These are phyloP conservation scores for Globisporangium ultimum DNA, from an alignment of 352 stramenopile genomes.

Conservation along the genomic window DNA sequence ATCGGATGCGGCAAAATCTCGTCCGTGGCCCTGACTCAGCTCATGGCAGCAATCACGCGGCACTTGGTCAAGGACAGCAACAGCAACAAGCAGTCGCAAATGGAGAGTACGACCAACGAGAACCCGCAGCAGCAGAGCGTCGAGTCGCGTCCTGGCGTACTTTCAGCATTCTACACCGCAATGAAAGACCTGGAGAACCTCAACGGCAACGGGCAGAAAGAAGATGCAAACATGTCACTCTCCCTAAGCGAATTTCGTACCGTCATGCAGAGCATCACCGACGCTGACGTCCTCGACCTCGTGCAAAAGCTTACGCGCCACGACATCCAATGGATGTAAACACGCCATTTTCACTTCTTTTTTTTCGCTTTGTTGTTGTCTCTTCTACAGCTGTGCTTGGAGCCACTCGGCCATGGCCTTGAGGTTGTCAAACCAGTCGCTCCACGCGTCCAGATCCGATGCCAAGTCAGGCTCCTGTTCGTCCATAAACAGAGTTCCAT, in stretches of 20 bases:
- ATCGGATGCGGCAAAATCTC: slow-evolving; percentile 51
- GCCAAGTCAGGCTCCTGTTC: slow-evolving; percentile 69
- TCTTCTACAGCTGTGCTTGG: slow-evolving; percentile 13
- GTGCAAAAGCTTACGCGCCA: slow-evolving; percentile 48
- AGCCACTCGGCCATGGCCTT: slow-evolving; percentile 63
- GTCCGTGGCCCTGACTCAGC: slow-evolving; percentile 25
- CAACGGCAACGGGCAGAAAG: neutral
- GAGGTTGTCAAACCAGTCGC: slow-evolving; percentile 73
- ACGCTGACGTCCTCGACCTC: slow-evolving; percentile 35
- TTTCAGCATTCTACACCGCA: slow-evolving; percentile 20
- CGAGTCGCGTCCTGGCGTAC: neutral
- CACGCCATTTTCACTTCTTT: neutral
- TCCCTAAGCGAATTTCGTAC: slow-evolving; percentile 27
- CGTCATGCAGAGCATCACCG: slow-evolving; percentile 34
- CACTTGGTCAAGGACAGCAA: slow-evolving; percentile 22
- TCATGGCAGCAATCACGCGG: slow-evolving; percentile 38
- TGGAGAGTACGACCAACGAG: no score
- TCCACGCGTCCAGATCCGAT: slow-evolving; percentile 77
- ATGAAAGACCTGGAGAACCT: slow-evolving; percentile 13
- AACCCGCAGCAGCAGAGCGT: neutral
- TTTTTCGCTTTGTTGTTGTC: slow-evolving; percentile 1
- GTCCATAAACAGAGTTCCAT: slow-evolving; percentile 2
- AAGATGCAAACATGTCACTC: slow-evolving; percentile 13
- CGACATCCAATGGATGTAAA: slow-evolving; percentile 60
- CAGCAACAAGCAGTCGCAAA: neutral